Evolutionary conservation across 495 filamentous ascomycete species (phyloP).

Genomic region (Darksidea phi): DNA sequence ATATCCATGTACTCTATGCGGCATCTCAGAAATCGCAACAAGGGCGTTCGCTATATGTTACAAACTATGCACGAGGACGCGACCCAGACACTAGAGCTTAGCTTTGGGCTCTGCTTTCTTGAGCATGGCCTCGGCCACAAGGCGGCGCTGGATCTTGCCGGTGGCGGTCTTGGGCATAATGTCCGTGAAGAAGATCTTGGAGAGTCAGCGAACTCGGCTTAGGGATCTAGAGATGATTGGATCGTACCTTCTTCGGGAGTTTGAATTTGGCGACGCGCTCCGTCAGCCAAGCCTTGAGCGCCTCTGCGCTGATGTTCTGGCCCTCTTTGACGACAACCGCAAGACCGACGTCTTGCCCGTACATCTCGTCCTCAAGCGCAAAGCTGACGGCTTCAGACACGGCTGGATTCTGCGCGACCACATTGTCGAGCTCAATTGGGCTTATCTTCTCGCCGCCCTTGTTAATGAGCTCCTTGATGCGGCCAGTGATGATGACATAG

Average conservation of each 20-base stretch:
- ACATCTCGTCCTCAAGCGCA: conserved; percentile 70
- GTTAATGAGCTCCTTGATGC: conserved; percentile 49
- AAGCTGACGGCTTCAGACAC: conserved; percentile 79
- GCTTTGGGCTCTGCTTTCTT: conserved; percentile 48
- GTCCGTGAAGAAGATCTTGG: conserved; percentile 70
- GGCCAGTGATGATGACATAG: conserved; percentile 45
- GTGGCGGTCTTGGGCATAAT: conserved; percentile 89
- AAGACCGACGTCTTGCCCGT: conserved; percentile 77
- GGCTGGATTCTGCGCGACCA: conserved; percentile 63
- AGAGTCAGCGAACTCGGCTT: not conserved
- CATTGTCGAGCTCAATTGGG: conserved; percentile 82
- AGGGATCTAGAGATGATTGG: not conserved
- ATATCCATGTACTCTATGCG: not conserved
- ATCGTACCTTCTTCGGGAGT: conserved; percentile 72
- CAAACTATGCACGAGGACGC: not conserved
- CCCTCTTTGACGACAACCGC: conserved; percentile 72
- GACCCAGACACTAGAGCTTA: conserved; percentile 28
- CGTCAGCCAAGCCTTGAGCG: conserved; percentile 64
- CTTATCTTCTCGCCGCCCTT: conserved; percentile 49
- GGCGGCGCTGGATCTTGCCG: conserved; percentile 78
- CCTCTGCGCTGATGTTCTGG: conserved; percentile 50
- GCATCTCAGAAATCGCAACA: not conserved
- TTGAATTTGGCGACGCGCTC: conserved; percentile 76
- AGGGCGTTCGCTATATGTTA: not conserved
- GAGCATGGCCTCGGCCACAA: conserved; percentile 76